Base-by-base conservation (phyloP, 1,284 basidiomycete species). In the Cutaneotrichosporon sp. region DNA sequence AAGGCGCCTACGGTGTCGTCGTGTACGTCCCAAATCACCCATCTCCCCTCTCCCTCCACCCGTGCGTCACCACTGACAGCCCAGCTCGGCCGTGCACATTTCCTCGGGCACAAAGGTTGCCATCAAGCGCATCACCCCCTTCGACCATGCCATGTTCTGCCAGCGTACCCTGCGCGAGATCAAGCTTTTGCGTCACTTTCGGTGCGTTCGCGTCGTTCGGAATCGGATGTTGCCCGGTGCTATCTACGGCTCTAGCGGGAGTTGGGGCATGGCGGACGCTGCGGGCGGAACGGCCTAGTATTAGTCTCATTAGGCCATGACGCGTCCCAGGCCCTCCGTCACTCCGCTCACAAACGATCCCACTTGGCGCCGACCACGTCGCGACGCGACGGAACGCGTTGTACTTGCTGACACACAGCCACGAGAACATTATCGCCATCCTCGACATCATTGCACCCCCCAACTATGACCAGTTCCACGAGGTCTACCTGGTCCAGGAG, bases 81-180 rank as follows among this genome's bases (percentile, higher is more conserved):
- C 32, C 55, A 60, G 88, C 67, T 88, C 88, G 32, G 90, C 90
- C 3, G 80, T 90, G 3, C 90, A 93, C 71, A 75, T 83, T 63
- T 84, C 87, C 4, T 88, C 83, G 47, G 85, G 86, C 35, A 83
- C 85, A 48, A 86, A 86, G 70, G 87, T 90, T 59, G 88, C 88
- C 52, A 90, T 89, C 77, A 90, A 91, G 82, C 87, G 89, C 79
- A 92, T 93, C 78, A 84, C 86, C 8, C 90, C 90, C 1, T 93
- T 93, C 62, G 90, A 92, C 74, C 90, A 92, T 72, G 87, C 87
- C 29, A 90, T 92, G 88, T 93, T 90, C 75, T 88, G 87, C 68
- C 79, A 91, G 55, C 79, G 90, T 44, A 92, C 90, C 0, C 79
- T 92, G 49, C 81, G 90, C 59, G 90, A 93, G 75, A 82, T 92